phyloP scores from a whole-genome alignment of 441 rosid genomes.

The Pelargonium cotyledonis region DNA sequence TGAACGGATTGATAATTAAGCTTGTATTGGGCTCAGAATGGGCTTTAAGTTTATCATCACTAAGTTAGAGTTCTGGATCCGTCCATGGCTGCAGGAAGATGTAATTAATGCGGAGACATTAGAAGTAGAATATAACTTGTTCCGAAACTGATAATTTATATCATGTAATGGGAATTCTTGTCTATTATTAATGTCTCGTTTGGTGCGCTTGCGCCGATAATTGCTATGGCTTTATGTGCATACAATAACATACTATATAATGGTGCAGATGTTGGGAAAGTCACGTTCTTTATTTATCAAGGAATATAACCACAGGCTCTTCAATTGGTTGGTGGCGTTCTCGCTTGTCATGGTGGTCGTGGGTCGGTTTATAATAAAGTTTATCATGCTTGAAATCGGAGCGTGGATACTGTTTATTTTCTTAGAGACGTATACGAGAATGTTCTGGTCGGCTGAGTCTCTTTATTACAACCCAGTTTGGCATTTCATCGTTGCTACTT shows the following conservation, averaged over 20 bases:
- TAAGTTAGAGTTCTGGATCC: too few relatives aligned
- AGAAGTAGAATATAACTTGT: neutral
- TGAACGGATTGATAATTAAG: too few relatives aligned
- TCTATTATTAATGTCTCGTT: neutral
- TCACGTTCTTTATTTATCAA: conserved; percentile 73
- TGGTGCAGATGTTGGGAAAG: conserved; percentile 83
- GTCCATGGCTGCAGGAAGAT: neutral
- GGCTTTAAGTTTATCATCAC: too few relatives aligned
- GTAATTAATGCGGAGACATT: neutral
- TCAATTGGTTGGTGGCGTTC: conserved; percentile 96
- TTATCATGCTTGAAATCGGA: conserved; percentile 82
- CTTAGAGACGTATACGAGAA: conserved; percentile 89
- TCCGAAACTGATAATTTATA: neutral
- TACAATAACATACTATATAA: conserved; percentile 7
- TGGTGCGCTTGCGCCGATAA: neutral
- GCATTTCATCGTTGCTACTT: conserved; percentile 82
- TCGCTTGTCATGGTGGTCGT: conserved; percentile 90
- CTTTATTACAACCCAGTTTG: conserved; percentile 92
- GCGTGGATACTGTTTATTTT: conserved; percentile 95
- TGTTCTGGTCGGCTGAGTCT: conserved; percentile 97
- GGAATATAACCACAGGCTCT: conserved; percentile 89
- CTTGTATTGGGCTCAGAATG: too few relatives aligned
- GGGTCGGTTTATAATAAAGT: conserved; percentile 86
- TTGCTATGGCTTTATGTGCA: neutral
- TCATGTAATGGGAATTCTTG: neutral